Evolutionary conservation across 2,329 filamentous ascomycete species (phyloP).

Genomic region (Cyphellophora europaea): DNA sequence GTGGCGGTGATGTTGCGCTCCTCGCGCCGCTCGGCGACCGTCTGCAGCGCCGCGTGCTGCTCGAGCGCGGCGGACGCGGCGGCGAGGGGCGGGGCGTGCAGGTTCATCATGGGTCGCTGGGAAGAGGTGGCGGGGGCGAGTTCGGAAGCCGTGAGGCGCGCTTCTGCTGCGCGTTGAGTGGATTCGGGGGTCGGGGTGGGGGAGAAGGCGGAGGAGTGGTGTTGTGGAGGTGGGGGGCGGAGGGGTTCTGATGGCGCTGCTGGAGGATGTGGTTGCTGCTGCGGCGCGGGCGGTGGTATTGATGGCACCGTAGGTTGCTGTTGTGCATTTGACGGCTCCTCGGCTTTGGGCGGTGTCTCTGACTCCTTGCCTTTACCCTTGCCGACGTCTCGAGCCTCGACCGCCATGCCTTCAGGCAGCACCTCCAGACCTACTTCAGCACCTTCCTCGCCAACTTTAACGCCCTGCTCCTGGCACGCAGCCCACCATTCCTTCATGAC

Average conservation of each 20-base stretch:
- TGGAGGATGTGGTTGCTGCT: not conserved
- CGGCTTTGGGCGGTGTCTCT: not conserved
- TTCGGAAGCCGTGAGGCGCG: conserved; percentile 10
- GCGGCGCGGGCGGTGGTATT: conserved; percentile 2
- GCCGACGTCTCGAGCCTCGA: conserved; percentile 61
- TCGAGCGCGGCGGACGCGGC: conserved; percentile 10
- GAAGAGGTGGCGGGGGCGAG: conserved; percentile 9
- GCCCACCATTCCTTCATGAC: conserved; percentile 64
- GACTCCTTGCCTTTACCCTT: conserved; percentile 16
- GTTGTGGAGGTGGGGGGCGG: conserved; percentile 34
- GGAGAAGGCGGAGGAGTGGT: conserved; percentile 6
- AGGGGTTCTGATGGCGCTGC: not conserved
- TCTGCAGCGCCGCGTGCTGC: conserved; percentile 1
- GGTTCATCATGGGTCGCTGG: conserved; percentile 27
- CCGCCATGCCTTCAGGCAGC: conserved; percentile 46
- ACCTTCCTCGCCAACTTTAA: conserved; percentile 30
- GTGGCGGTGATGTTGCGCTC: not conserved
- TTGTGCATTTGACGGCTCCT: not conserved
- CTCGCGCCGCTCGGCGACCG: not conserved
- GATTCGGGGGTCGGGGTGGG: conserved; percentile 13
- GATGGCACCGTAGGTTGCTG: conserved; percentile 1
- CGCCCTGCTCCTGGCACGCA: conserved; percentile 36
- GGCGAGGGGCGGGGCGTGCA: conserved; percentile 6
- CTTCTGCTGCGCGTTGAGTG: conserved; percentile 11
- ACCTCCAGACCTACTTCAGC: conserved; percentile 30